phyloP scores from a whole-genome alignment of 441 rosid species.

The Gossypium gossypioides region DNA sequence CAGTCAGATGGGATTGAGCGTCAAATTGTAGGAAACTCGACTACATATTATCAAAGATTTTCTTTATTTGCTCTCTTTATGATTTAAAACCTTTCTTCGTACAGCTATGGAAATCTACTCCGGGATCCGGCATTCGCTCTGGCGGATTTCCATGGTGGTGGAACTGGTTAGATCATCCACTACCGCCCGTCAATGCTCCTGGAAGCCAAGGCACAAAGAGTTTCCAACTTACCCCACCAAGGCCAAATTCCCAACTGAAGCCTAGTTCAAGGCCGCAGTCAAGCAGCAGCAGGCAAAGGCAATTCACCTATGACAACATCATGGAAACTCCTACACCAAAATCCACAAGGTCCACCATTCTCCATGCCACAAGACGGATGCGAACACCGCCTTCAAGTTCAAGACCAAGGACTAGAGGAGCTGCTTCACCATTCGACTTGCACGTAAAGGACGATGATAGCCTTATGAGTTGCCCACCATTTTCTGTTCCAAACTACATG shows the following conservation, averaged over 20 bases:
- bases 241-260: slow-evolving; percentile 44
- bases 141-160: slow-evolving; percentile 82
- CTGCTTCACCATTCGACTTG: slow-evolving; percentile 50
- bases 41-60: neutral
- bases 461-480: slow-evolving; percentile 86
- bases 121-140: slow-evolving; percentile 37
- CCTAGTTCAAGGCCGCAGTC: slow-evolving; percentile 57
- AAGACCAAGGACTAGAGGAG: slow-evolving; percentile 42
- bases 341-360: slow-evolving; percentile 58
- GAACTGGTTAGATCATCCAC: slow-evolving; percentile 75
- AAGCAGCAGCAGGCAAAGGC: slow-evolving; percentile 35
- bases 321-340: slow-evolving; percentile 57
- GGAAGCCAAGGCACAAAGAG: slow-evolving; percentile 37
- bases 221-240: slow-evolving; percentile 46
- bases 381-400: slow-evolving; percentile 40
- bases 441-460: slow-evolving; percentile 73
- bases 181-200: slow-evolving; percentile 25
- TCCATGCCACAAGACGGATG: slow-evolving; percentile 29
- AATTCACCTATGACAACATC: slow-evolving; percentile 31
- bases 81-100: neutral
- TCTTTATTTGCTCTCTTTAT: neutral
- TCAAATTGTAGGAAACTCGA: neutral
- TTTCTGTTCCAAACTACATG: slow-evolving; percentile 86
- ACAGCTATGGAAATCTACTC: slow-evolving; percentile 61
- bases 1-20: neutral